A percentile compares a stretch with the other conserved stretches of the same genome.
Conservation (phyloP, 75 land plant species). For the Azolla pinnata region DNA sequence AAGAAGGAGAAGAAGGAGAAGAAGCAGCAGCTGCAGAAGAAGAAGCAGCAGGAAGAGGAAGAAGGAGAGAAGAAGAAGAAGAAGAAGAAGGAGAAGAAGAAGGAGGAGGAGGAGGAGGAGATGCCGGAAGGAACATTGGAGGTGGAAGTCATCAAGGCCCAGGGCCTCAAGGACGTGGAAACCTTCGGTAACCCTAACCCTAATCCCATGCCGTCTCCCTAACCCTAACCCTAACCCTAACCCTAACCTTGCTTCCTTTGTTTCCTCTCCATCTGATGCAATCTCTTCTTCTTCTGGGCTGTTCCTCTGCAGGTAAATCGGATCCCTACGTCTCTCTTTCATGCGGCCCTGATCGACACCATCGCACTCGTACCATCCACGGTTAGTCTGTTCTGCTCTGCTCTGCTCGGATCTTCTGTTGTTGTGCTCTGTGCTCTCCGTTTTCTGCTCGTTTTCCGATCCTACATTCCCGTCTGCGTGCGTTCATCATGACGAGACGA, state of each 20-base stretch:
- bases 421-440: neutral
- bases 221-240: too few relatives aligned
- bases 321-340: neutral
- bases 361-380: neutral
- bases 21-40: too few relatives aligned
- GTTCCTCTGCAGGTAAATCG: conserved; percentile 1
- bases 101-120: neutral
- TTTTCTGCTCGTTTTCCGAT: neutral
- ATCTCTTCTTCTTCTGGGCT: too few relatives aligned
- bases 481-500: too few relatives aligned
- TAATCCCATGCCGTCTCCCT: too few relatives aligned
- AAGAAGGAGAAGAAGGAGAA: too few relatives aligned
- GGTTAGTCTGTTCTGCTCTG: neutral
- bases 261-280: too few relatives aligned
- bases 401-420: neutral
- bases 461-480: too few relatives aligned
- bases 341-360: neutral
- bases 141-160: neutral
- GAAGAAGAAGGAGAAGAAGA: neutral
- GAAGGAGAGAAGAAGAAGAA: too few relatives aligned
- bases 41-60: too few relatives aligned
- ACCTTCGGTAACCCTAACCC: neutral
- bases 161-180: conserved; percentile 4
- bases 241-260: too few relatives aligned
- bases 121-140: conserved; percentile 5